Percentiles rank a stretch among this genome's conserved stretches.
Evolutionary conservation across 352 stramenopile genomes (phyloP).

Genomic region (Pseudoperonospora humuli): DNA sequence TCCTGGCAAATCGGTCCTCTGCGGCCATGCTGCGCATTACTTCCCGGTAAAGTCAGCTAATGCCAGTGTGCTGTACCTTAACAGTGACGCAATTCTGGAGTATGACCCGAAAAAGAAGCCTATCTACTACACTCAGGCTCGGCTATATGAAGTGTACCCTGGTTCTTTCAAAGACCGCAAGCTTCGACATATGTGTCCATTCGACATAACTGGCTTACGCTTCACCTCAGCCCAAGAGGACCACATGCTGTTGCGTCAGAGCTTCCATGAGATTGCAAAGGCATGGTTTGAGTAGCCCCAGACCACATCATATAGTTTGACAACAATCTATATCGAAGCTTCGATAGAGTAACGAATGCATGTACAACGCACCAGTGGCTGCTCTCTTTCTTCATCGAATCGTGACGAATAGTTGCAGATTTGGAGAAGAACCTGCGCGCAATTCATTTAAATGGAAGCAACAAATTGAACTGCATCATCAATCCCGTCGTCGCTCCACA

Average conservation of each 20-base stretch:
- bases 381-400: too few species aligned
- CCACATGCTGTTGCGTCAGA: slow-evolving; percentile 35
- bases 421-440: too few species aligned
- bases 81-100: slow-evolving; percentile 56
- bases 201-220: slow-evolving; percentile 36
- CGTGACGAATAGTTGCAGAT: too few species aligned
- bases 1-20: slow-evolving; percentile 33
- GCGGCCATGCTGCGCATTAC: slow-evolving; percentile 51
- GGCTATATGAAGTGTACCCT: slow-evolving; percentile 39
- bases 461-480: too few species aligned
- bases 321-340: too few species aligned
- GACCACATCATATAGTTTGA: too few species aligned
- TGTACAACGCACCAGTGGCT: too few species aligned
- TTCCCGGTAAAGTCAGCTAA: slow-evolving; percentile 30
- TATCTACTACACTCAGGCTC: slow-evolving; percentile 42
- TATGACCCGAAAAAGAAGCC: slow-evolving; percentile 33
- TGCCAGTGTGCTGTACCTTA: slow-evolving; percentile 45
- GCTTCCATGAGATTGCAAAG: slow-evolving; percentile 27
- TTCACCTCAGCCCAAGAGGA: slow-evolving; percentile 34
- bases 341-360: too few species aligned
- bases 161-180: slow-evolving; percentile 35
- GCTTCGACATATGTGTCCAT: slow-evolving; percentile 46
- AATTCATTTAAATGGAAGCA: too few species aligned
- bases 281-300: too few species aligned
- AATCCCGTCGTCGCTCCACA: too few species aligned